These are phyloP conservation scores for Discostella stelligeroides DNA, from an alignment of 108 stramenopile species.

Conservation along the genomic window DNA sequence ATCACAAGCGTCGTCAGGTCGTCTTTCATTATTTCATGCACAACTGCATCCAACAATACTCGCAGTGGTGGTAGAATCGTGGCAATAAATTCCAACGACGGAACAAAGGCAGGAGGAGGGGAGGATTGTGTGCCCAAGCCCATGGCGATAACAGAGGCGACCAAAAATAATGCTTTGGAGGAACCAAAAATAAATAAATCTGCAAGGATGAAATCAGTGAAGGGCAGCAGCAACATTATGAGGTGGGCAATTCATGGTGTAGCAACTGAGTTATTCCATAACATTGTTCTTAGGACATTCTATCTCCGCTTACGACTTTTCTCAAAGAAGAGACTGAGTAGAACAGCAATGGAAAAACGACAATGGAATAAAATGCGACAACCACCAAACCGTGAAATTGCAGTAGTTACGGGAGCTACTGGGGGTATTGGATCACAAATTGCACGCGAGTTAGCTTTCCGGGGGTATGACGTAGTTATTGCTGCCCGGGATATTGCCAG, in stretches of 20 bases:
- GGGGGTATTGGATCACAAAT: slow-evolving; percentile 47
- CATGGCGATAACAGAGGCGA: too few relatives aligned
- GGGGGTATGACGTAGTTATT: slow-evolving; percentile 47
- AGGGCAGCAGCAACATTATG: slow-evolving; percentile 29
- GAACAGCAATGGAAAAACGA: slow-evolving; percentile 8
- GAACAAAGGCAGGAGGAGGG: too few relatives aligned
- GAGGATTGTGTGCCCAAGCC: too few relatives aligned
- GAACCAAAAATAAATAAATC: not conserved
- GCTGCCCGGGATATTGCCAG: slow-evolving; percentile 33
- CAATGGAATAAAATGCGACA: slow-evolving; percentile 9
- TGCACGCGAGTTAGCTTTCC: slow-evolving; percentile 32
- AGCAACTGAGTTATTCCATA: slow-evolving; percentile 32
- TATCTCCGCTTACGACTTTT: slow-evolving; percentile 1
- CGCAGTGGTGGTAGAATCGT: too few relatives aligned
- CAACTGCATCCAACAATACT: too few relatives aligned
- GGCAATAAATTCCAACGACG: too few relatives aligned
- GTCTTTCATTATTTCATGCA: too few relatives aligned
- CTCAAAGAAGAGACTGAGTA: not conserved
- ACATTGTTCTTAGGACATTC: slow-evolving; percentile 27
- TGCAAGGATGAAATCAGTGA: not conserved
- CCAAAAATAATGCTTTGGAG: too few relatives aligned
- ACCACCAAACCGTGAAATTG: slow-evolving; percentile 28
- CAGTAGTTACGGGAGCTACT: slow-evolving; percentile 42
- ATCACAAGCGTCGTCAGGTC: too few relatives aligned
- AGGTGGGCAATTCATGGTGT: slow-evolving; percentile 47